A percentile compares a stretch with the other conserved stretches of the same genome.
phyloP scores from a whole-genome alignment of 768 basidiomycete species.

The Calocybe cyanea region DNA sequence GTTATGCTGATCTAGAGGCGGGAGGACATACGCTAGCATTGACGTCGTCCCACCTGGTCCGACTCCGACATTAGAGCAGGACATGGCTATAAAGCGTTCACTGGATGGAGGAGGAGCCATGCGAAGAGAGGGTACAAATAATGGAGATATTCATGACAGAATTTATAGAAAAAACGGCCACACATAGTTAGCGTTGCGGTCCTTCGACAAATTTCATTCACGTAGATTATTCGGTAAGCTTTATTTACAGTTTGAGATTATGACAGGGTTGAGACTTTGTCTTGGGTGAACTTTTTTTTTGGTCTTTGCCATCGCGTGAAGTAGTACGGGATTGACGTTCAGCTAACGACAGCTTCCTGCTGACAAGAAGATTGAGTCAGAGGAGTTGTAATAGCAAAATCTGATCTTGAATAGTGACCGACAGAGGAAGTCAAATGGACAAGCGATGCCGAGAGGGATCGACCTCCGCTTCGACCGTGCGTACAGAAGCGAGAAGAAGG shows the following conservation, averaged over 20 bases:
- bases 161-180: conserved; percentile 16
- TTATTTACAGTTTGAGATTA: conserved; percentile 5
- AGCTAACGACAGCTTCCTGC: conserved; percentile 26
- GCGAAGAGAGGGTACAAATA: conserved; percentile 13
- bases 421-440: conserved; percentile 12
- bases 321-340: conserved; percentile 25
- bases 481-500: conserved; percentile 19
- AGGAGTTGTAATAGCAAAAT: conserved; percentile 18
- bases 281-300: conserved; percentile 23
- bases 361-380: conserved; percentile 14
- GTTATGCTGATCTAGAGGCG: neutral
- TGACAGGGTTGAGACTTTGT: conserved; percentile 20
- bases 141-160: conserved; percentile 6
- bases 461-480: conserved; percentile 24
- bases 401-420: conserved; percentile 12
- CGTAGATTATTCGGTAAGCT: conserved; percentile 5
- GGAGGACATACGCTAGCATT: conserved; percentile 68
- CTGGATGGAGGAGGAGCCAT: conserved; percentile 33
- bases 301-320: conserved; percentile 20
- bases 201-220: conserved; percentile 7
- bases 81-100: conserved; percentile 53
- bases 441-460: conserved; percentile 12
- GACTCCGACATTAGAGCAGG: conserved; percentile 71
- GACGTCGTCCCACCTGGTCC: conserved; percentile 79
- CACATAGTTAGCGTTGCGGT: conserved; percentile 8